phyloP scores from a whole-genome alignment of 2,329 filamentous ascomycete species.

The Capronia americana region DNA sequence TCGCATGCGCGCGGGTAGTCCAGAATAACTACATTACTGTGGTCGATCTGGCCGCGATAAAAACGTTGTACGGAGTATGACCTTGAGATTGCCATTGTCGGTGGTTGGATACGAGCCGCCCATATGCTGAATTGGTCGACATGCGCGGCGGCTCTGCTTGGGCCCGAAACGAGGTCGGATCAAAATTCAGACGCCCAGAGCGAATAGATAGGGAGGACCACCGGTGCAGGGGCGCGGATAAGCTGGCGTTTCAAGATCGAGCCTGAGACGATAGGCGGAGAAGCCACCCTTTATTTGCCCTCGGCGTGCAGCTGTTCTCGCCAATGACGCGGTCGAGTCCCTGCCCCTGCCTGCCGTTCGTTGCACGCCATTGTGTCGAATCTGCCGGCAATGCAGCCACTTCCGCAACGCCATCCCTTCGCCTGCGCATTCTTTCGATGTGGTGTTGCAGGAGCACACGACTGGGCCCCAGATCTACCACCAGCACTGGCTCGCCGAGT shows the following conservation, averaged over 20 bases:
- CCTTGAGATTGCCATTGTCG: constrained; percentile 3
- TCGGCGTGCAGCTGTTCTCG: background rate
- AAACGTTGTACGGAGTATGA: background rate
- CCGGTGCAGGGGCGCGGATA: background rate
- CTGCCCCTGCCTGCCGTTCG: constrained; percentile 17
- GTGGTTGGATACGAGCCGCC: constrained; percentile 13
- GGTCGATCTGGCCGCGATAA: constrained; percentile 5
- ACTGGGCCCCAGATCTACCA: background rate
- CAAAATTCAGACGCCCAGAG: constrained; percentile 4
- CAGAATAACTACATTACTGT: constrained; percentile 12
- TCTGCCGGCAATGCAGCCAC: constrained; percentile 9
- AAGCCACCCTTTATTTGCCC: background rate
- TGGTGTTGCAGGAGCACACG: background rate
- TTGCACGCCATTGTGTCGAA: constrained; percentile 25
- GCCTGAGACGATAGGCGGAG: constrained; percentile 20
- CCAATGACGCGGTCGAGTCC: constrained; percentile 2
- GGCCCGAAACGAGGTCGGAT: background rate
- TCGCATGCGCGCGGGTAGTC: constrained; percentile 11
- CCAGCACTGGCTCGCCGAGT: background rate
- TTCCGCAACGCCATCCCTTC: constrained; percentile 7
- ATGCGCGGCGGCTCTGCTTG: constrained; percentile 2
- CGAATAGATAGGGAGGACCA: constrained; percentile 14
- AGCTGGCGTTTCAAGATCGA: constrained; percentile 11
- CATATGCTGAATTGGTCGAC: background rate
- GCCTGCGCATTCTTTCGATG: constrained; percentile 6